A percentile compares a stretch with the other conserved stretches of the same genome.
These are phyloP conservation scores for Candida mesenterica DNA, from an alignment of 1,139 yeast genomes.

Conservation along the genomic window DNA sequence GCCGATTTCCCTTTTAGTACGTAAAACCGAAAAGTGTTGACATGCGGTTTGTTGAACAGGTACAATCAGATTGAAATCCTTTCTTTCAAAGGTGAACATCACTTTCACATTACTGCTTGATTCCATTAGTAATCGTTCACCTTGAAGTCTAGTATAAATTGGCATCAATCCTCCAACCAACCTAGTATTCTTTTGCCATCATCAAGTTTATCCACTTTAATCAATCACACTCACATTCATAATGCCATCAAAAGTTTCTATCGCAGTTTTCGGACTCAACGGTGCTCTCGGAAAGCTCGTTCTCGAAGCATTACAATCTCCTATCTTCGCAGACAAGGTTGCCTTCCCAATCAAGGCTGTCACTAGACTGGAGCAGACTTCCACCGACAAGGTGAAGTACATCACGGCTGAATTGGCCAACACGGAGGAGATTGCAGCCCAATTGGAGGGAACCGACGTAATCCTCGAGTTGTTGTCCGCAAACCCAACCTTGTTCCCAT, in stretches of 20 bases:
- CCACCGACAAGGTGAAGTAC: conserved; percentile 42
- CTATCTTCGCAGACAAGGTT: conserved; percentile 42
- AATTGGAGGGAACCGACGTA: conserved; percentile 50
- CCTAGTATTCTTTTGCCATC: no score
- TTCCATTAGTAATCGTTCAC: no score
- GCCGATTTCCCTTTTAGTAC: no score
- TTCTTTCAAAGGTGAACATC: no score
- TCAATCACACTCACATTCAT: neutral
- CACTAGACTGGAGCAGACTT: conserved; percentile 39
- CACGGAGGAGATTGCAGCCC: conserved; percentile 25
- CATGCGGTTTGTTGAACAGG: no score
- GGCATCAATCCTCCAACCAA: no score
- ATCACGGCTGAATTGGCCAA: conserved; percentile 28
- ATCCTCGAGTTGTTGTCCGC: conserved; percentile 45
- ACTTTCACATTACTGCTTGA: no score
- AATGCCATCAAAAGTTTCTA: conserved; percentile 1
- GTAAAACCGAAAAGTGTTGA: no score
- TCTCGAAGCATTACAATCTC: conserved; percentile 42
- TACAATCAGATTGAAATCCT: no score
- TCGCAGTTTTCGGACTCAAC: conserved; percentile 55
- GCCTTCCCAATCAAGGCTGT: conserved; percentile 51
- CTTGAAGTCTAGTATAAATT: no score
- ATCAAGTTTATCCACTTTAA: no score
- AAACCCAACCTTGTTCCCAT: conserved; percentile 21
- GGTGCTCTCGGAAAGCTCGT: conserved; percentile 53